Conservation (phyloP, 169 alveolate species). For the Plasmodium fragile region DNA sequence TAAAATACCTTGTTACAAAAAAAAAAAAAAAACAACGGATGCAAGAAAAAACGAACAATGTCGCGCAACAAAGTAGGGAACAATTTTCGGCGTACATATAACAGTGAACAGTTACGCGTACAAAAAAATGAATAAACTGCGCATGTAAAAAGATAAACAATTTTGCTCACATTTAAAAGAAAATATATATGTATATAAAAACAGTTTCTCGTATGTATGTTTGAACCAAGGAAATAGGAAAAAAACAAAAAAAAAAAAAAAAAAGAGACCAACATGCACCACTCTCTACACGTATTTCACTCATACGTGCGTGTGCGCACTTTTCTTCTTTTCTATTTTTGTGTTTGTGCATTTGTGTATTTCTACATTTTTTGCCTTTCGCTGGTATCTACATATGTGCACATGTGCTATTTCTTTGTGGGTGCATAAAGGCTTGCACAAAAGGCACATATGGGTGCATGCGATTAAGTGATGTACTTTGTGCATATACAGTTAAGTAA, state of each 20-base stretch:
- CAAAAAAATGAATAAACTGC: not conserved
- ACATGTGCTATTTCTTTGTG: not conserved
- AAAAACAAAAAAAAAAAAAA: not conserved
- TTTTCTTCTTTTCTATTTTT: not conserved
- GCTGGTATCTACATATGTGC: not conserved
- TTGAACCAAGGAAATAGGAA: not conserved
- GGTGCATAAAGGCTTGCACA: conserved; percentile 5
- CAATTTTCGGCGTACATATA: not conserved
- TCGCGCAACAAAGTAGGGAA: not conserved
- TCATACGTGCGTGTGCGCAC: not conserved
- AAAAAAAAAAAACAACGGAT: not conserved
- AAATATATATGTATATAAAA: not conserved
- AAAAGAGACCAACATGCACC: conserved; percentile 1
- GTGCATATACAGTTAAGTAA: not conserved
- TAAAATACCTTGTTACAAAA: not conserved
- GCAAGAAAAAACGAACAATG: not conserved
- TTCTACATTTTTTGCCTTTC: conserved; percentile 7
- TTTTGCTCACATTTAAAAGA: not conserved
- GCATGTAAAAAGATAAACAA: not conserved
- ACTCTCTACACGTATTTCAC: conserved; percentile 1
- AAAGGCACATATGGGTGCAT: not conserved
- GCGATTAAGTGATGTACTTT: not conserved
- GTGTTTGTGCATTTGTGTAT: not conserved
- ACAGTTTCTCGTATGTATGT: not conserved
- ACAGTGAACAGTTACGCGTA: not conserved